Percentiles rank a stretch among this genome's conserved stretches.
phyloP scores from a whole-genome alignment of 2,329 filamentous ascomycete genomes.

The Fusarium sp. region DNA sequence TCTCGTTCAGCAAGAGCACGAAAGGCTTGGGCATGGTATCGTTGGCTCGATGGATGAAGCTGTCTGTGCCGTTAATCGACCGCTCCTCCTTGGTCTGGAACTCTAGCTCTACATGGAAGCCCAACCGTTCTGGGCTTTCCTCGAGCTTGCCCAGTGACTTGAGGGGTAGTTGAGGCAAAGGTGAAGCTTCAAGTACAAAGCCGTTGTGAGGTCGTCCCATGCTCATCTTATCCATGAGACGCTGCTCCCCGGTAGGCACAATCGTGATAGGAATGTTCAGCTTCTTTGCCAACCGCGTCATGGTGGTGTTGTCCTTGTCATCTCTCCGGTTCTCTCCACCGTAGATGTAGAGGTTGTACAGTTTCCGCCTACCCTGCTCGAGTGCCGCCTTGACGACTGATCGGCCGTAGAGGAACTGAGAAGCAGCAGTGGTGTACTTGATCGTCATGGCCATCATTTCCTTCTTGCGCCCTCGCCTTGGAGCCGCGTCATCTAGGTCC shows the following conservation, averaged over 20 bases:
- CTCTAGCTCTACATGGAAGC: constrained; percentile 74
- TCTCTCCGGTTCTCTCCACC: constrained; percentile 70
- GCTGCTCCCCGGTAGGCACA: constrained; percentile 74
- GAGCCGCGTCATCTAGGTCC: constrained; percentile 5
- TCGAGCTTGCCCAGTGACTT: constrained; percentile 68
- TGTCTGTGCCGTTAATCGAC: constrained; percentile 77
- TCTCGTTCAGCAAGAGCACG: constrained; percentile 81
- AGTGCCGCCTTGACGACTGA: constrained; percentile 87
- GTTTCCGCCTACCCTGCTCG: constrained; percentile 74
- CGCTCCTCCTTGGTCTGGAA: constrained; percentile 83
- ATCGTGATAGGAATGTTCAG: constrained; percentile 70
- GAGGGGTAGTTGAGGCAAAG: constrained; percentile 81
- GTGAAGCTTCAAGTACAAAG: constrained; percentile 88
- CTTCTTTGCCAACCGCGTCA: constrained; percentile 64
- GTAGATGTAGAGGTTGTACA: constrained; percentile 90
- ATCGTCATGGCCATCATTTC: constrained; percentile 57
- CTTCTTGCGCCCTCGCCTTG: constrained; percentile 45
- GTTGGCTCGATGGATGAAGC: constrained; percentile 60
- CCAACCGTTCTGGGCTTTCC: constrained; percentile 59
- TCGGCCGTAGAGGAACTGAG: constrained; percentile 91
- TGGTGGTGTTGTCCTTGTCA: constrained; percentile 60
- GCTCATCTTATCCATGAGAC: constrained; percentile 87
- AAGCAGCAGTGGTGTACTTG: constrained; percentile 84
- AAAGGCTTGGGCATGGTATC: constrained; percentile 71
- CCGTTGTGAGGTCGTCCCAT: constrained; percentile 90